Evolutionary conservation across 345 rosid genomes (phyloP), one percentile per base, ranked within the genome.

Genomic region (Physaria fendleri): DNA sequence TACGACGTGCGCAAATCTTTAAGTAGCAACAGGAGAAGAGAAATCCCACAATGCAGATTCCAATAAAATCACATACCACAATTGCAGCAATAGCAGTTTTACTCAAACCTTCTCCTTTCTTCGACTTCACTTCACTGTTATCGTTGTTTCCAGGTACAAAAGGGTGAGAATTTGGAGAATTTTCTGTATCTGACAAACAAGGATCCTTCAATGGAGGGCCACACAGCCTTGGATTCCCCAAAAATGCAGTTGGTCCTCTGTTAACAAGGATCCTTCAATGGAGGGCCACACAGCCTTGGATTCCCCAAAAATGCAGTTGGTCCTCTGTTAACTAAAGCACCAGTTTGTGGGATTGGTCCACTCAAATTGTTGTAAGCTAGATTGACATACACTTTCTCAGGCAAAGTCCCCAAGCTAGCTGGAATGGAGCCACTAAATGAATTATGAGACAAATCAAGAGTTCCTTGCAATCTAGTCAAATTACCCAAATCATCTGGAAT

Each of bases 361-460:
- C 84, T 88, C 75, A 92, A 67, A 56, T 82, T 83, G 74, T 92
- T 92, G 47, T 76, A 78, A 61, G 94, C 83, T 28, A 92, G 66
- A 77, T 89, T 93, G 56, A 89, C 84, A 61, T 92, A 92, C 2
- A 92, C 98, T 79, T 92, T 92, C 89, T 89, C 91, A 6, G 94
- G 95, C 57, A 92, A 77, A 70, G 67, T 82, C 42, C 97, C 95
- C 28, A 92, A 80, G 71, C 87, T 83, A 74, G 94, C 75, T 0
- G 95, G 97, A 70, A 92, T 84, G 2, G 80, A 72, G 65, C 95
- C 95, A 23, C 72, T 64, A 37, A 92, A 83, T 35, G 71, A 62
- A 75, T 88, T 92, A 59, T 83, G 98, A 50, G 97, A 86, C 73
- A 88, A 79, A 82, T 92, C 98, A 70, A 77, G 89, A 53, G 97